These are phyloP conservation scores for Populus trichocarpa DNA, from an alignment of 441 rosid species.

Conservation along the genomic window DNA sequence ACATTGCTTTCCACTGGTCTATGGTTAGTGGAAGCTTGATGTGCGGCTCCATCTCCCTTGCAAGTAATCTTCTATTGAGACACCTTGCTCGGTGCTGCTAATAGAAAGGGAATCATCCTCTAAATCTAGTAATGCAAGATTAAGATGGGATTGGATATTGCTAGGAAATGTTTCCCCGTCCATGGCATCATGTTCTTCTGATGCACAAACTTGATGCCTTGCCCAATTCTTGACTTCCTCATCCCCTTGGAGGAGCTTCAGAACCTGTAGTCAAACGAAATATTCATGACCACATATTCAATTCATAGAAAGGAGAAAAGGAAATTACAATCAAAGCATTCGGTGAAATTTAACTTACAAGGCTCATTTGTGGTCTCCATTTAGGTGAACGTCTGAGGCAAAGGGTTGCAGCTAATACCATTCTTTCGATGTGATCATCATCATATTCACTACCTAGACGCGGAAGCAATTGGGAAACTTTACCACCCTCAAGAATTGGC, in stretches of 20 bases:
- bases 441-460: conserved; percentile 36
- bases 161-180: conserved; percentile 49
- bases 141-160: conserved; percentile 71
- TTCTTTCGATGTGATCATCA: conserved; percentile 49
- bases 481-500: conserved; percentile 67
- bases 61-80: conserved; percentile 69
- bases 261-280: conserved; percentile 36
- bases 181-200: conserved; percentile 36
- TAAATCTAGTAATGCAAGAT: conserved; percentile 71
- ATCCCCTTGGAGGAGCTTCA: conserved; percentile 83
- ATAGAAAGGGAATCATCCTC: conserved; percentile 63
- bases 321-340: not conserved
- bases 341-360: conserved; percentile 35
- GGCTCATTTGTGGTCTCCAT: conserved; percentile 63
- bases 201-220: conserved; percentile 41
- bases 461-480: conserved; percentile 63
- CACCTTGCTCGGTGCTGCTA: conserved; percentile 52
- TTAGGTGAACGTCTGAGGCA: conserved; percentile 64
- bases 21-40: conserved; percentile 54
- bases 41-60: conserved; percentile 77
- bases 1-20: not conserved
- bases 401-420: conserved; percentile 81
- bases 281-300: not conserved
- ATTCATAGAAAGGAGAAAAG: not conserved
- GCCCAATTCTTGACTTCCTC: conserved; percentile 70